Evolutionary conservation across 2,329 filamentous ascomycete genomes (phyloP), one percentile per base, ranked within the genome.

Genomic region (Pseudogymnoascus sp.): DNA sequence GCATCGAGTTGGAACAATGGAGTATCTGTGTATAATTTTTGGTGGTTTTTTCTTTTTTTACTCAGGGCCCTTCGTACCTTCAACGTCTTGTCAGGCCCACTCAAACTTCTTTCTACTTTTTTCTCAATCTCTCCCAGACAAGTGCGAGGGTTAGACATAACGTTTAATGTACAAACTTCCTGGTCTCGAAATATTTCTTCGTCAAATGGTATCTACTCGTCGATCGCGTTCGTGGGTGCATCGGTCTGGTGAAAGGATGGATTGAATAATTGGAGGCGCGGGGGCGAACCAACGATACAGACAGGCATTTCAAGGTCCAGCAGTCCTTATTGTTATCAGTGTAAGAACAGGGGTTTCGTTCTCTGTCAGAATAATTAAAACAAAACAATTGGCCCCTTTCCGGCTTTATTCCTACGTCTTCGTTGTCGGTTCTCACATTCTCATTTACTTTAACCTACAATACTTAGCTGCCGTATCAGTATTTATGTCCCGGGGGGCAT

Each of bases 111-210:
- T 31, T 17, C 26, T 15, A 33, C 10, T 1, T 33, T 54, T 54
- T 54, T 15, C 26, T 33, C 47, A 35, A 33, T 35, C 15, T 54
- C 47, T 54, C 47, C 47, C 47, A 35, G 47, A 54, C 47, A 54
- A 54, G 47, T 54, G 47, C 47, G 47, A 54, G 47, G 47, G 47
- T 54, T 54, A 54, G 47, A 54, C 47, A 13, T 54, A 54, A 54
- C 29, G 26, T 33, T 54, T 54, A 54, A 54, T 54, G 29, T 33
- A 29, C 47, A 33, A 40, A 54, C 47, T 54, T 54, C 29, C 11
- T 54, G 47, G 47, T 33, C 29, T 54, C 29, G 10, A 33, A 54
- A 33, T 54, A 54, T 54, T 54, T 35, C 47, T 54, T 21, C n/a
- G 29, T 54, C 47, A 54, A 35, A 54, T 35, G n/a, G 17, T 54